Percentiles rank a stretch among this genome's conserved stretches.
These are phyloP conservation scores for Colletotrichum plurivorum DNA, from an alignment of 2,329 filamentous ascomycete genomes.

Conservation along the genomic window DNA sequence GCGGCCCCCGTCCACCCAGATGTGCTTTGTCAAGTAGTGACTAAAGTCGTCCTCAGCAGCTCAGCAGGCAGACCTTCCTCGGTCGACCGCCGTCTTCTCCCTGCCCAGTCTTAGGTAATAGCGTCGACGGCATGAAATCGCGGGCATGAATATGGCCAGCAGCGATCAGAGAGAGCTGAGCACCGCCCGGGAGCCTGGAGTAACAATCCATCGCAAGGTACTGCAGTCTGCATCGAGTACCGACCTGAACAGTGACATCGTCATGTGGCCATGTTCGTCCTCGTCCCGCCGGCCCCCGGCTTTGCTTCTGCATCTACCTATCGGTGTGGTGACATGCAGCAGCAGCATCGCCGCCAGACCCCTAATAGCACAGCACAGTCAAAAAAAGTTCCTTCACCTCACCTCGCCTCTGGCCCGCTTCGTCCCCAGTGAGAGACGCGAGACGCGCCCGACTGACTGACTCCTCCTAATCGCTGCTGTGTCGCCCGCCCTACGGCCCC, in stretches of 20 bases:
- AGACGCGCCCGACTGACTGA: too few species aligned
- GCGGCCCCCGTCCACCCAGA: conserved; percentile 9
- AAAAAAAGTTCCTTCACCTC: conserved; percentile 32
- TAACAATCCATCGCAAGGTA: conserved; percentile 30
- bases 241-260: conserved; percentile 19
- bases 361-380: conserved; percentile 2
- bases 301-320: conserved; percentile 16
- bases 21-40: conserved; percentile 27
- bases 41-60: conserved; percentile 17
- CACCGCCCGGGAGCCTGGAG: conserved; percentile 17
- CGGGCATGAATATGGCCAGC: conserved; percentile 4
- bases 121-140: conserved; percentile 12
- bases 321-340: conserved; percentile 36
- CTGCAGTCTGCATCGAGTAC: conserved; percentile 9
- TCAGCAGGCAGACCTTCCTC: not conserved
- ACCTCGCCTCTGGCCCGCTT: conserved; percentile 22
- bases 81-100: conserved; percentile 10
- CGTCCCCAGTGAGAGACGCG: conserved; percentile 26
- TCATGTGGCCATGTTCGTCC: conserved; percentile 30
- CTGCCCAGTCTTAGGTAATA: conserved; percentile 31
- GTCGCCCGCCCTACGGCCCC: conserved; percentile 28
- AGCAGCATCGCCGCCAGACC: conserved; percentile 10
- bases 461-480: conserved; percentile 18
- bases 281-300: conserved; percentile 6
- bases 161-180: conserved; percentile 6